These are phyloP conservation scores for Marasmius tenuissimus DNA, from an alignment of 1,284 basidiomycete genomes.

Conservation along the genomic window DNA sequence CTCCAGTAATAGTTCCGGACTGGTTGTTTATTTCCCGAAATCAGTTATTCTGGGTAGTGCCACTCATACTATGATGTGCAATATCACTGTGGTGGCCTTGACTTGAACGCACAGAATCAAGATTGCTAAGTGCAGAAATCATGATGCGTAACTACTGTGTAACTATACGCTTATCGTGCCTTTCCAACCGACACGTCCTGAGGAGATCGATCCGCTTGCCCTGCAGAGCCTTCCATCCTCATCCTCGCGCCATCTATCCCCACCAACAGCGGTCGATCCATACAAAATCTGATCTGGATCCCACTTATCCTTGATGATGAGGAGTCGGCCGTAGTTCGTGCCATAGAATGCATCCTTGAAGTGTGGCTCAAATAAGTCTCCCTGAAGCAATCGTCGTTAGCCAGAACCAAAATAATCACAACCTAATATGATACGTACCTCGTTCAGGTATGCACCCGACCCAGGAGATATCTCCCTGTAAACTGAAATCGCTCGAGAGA, in stretches of 20 bases:
- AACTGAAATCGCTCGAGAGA: slow-evolving; percentile 10
- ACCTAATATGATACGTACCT: slow-evolving; percentile 7
- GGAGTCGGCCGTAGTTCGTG: slow-evolving; percentile 17
- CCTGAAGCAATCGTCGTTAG: slow-evolving; percentile 6
- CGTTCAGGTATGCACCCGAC: slow-evolving; percentile 18
- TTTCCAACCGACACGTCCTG: no score
- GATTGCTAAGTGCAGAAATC: no score
- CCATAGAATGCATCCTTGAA: slow-evolving; percentile 22
- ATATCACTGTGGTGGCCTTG: no score
- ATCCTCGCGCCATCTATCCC: slow-evolving; percentile 20
- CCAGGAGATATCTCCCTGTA: slow-evolving; percentile 11
- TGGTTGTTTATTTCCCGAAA: no score
- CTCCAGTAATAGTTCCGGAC: no score
- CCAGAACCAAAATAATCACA: no score
- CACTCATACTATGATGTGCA: no score
- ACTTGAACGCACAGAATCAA: no score
- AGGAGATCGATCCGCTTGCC: no score
- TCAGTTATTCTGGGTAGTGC: no score
- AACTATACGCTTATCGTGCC: no score
- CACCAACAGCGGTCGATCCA: slow-evolving; percentile 20
- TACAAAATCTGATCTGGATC: slow-evolving; percentile 23
- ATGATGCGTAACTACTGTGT: no score
- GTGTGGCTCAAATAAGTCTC: slow-evolving; percentile 18
- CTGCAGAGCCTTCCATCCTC: slow-evolving; percentile 19
- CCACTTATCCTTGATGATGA: slow-evolving; percentile 21